These are phyloP conservation scores for Whalleya microplaca DNA, from an alignment of 2,329 filamentous ascomycete species.

Conservation along the genomic window DNA sequence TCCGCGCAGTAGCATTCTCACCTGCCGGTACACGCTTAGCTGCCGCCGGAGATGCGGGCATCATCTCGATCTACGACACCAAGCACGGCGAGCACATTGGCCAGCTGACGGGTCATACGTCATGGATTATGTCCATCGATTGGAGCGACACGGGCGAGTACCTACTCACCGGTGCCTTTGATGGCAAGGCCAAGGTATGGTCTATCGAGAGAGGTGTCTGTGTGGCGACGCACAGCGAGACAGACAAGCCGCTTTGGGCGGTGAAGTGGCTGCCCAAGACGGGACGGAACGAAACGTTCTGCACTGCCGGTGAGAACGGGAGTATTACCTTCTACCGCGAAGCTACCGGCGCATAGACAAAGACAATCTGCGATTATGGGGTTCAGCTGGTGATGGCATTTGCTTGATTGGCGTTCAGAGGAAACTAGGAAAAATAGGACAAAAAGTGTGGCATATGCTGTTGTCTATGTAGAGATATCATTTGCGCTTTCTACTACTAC, in stretches of 20 bases:
- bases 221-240: slow-evolving; percentile 92
- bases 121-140: slow-evolving; percentile 89
- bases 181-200: slow-evolving; percentile 97
- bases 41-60: slow-evolving; percentile 83
- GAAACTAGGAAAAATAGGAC: slow-evolving; percentile 22
- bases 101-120: slow-evolving; percentile 70
- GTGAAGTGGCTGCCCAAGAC: slow-evolving; percentile 83
- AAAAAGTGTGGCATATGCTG: slow-evolving; percentile 8
- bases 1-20: slow-evolving; percentile 85
- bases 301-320: slow-evolving; percentile 74
- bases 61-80: slow-evolving; percentile 92
- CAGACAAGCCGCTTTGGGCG: slow-evolving; percentile 81
- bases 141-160: slow-evolving; percentile 95
- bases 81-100: slow-evolving; percentile 90
- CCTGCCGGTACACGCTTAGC: slow-evolving; percentile 83
- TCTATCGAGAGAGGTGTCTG: slow-evolving; percentile 81
- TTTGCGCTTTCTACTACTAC: slow-evolving; percentile 3
- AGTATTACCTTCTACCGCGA: slow-evolving; percentile 84
- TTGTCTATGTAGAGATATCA: background rate
- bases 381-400: background rate
- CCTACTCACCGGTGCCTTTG: slow-evolving; percentile 83
- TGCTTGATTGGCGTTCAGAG: slow-evolving; percentile 31
- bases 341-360: slow-evolving; percentile 63
- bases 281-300: slow-evolving; percentile 71
- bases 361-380: background rate